Conservation (phyloP, 176 grass and related monocot genomes). For the Tuctoria greenei region DNA sequence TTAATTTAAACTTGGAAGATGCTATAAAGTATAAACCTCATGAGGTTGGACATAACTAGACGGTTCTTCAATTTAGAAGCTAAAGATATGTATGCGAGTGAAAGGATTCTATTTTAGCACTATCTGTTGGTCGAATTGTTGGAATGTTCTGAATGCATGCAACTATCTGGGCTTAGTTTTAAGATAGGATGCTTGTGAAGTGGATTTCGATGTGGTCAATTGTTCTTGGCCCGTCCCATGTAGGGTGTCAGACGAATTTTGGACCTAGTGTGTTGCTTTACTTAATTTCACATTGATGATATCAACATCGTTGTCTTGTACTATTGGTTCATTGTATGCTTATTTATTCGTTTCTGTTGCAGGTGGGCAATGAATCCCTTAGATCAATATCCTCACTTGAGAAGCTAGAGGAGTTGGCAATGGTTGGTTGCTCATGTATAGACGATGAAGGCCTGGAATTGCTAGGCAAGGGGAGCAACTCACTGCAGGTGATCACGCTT, state of each 20-base stretch:
- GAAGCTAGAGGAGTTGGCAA: slow-evolving; percentile 73
- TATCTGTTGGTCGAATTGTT: not conserved
- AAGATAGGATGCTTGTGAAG: not conserved
- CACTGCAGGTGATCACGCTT: slow-evolving; percentile 62
- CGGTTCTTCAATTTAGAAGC: not conserved
- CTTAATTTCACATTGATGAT: not conserved
- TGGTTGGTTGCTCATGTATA: slow-evolving; percentile 84
- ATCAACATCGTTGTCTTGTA: not conserved
- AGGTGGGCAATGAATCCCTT: slow-evolving; percentile 82
- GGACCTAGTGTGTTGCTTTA: not conserved
- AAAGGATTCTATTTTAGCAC: not conserved
- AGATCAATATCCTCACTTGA: slow-evolving; percentile 79
- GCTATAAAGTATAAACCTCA: not conserved
- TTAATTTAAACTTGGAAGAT: not conserved
- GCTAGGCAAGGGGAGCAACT: slow-evolving; percentile 61
- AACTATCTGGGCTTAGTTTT: not conserved
- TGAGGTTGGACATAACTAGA: not conserved
- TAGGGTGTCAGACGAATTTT: not conserved
- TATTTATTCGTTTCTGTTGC: slow-evolving; percentile 23
- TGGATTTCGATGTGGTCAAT: not conserved
- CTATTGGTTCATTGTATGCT: not conserved
- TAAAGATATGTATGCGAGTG: not conserved
- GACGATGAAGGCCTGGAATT: slow-evolving; percentile 79
- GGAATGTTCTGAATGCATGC: not conserved
- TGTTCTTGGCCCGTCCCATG: not conserved